phyloP scores from a whole-genome alignment of 495 filamentous ascomycete genomes.

The Chaetomium cochliodes region DNA sequence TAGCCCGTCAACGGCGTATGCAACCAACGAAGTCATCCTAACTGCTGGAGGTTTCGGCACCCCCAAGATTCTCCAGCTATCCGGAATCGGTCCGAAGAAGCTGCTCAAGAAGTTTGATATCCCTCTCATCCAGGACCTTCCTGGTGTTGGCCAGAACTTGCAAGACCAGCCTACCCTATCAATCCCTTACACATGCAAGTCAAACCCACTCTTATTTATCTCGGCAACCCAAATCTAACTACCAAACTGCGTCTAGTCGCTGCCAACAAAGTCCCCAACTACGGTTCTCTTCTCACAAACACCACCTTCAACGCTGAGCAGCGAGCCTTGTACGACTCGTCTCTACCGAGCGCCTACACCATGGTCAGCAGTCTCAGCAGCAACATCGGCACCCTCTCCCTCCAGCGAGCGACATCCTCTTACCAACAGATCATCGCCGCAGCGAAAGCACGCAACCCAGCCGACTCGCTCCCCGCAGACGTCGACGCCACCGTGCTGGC shows the following conservation, averaged over 20 bases:
- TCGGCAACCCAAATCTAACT: not conserved
- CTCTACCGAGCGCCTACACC: constrained; percentile 36
- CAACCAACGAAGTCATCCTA: constrained; percentile 55
- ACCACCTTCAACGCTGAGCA: constrained; percentile 46
- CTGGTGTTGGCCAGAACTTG: constrained; percentile 71
- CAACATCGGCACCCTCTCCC: constrained; percentile 37
- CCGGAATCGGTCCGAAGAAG: constrained; percentile 67
- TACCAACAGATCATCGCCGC: constrained; percentile 35
- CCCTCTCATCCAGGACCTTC: constrained; percentile 65
- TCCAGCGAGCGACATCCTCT: constrained; percentile 33
- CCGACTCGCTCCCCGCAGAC: constrained; percentile 38
- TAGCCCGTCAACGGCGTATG: constrained; percentile 30
- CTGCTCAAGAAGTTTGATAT: constrained; percentile 67
- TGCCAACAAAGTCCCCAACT: constrained; percentile 33
- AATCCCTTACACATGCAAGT: constrained; percentile 35
- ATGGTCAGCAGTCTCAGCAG: constrained; percentile 38
- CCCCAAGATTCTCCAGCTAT: constrained; percentile 64
- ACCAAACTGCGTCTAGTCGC: constrained; percentile 24
- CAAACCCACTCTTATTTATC: constrained; percentile 19
- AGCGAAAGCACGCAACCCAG: constrained; percentile 34
- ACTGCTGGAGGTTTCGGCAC: constrained; percentile 58
- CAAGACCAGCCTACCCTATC: constrained; percentile 47
- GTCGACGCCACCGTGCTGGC: constrained; percentile 40
- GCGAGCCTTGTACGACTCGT: constrained; percentile 42
- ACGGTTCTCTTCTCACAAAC: constrained; percentile 37